phyloP scores from a whole-genome alignment of 1,139 yeast species.

The Komagataea norvegica region DNA sequence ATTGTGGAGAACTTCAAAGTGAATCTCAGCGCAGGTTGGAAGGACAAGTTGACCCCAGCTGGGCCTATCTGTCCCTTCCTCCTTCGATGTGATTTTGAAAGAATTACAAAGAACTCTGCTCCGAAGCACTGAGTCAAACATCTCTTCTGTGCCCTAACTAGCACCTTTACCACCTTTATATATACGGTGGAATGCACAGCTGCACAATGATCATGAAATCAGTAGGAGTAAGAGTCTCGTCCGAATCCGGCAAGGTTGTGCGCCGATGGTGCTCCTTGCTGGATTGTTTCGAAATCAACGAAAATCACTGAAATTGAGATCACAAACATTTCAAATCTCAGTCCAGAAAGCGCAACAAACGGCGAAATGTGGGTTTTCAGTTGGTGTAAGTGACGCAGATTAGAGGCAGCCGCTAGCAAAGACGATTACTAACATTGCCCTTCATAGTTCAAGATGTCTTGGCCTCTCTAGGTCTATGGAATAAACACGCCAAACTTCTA shows the following conservation, averaged over 20 bases:
- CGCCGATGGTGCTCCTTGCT: neutral
- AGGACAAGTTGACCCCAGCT: slow-evolving; percentile 48
- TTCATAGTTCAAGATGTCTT: slow-evolving; percentile 83
- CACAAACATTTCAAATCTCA: neutral
- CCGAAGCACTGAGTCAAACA: too few species aligned
- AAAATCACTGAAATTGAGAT: too few species aligned
- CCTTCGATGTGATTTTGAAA: slow-evolving; percentile 17
- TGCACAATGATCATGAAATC: too few species aligned
- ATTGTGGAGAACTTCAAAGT: slow-evolving; percentile 37
- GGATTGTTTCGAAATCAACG: neutral
- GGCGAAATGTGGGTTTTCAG: slow-evolving; percentile 47
- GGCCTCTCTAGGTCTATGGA: slow-evolving; percentile 92
- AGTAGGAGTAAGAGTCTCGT: too few species aligned
- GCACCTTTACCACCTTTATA: too few species aligned
- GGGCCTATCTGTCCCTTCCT: slow-evolving; percentile 38
- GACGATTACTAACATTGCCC: slow-evolving; percentile 29
- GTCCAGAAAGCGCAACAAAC: slow-evolving; percentile 1
- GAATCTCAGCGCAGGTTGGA: slow-evolving; percentile 41
- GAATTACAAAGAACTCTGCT: too few species aligned
- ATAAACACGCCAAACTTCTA: slow-evolving; percentile 93
- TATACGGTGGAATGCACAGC: too few species aligned
- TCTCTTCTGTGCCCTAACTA: too few species aligned
- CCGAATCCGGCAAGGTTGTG: slow-evolving; percentile 1
- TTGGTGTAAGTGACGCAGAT: slow-evolving; percentile 57
- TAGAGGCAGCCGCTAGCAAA: too few species aligned